Evolutionary conservation across 495 filamentous ascomycete genomes (phyloP), one percentile per base, ranked within the genome.

Genomic region (Astrothelium subdiscretum): DNA sequence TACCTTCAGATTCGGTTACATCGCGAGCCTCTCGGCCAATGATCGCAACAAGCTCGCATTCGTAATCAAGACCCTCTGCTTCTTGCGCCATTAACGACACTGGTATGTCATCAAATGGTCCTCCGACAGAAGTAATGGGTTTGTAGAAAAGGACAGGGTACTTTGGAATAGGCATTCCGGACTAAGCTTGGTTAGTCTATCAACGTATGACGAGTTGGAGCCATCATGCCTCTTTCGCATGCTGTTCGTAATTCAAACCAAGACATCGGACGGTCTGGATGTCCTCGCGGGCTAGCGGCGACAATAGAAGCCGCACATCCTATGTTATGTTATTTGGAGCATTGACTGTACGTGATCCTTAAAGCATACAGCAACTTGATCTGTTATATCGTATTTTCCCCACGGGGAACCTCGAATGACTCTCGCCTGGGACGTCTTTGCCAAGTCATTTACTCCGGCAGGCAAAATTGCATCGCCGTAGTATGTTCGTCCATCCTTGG

Each of bases 381-480:
- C 84, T 27, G 88, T 92, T 22, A 95, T 83, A 40, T 79, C 74
- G 70, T 90, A 77, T 61, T 80, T 79, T 40, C 84, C 83, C 35
- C 35, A 64, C 12, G 59, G 58, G 10, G 62, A 61, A 10, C 43
- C 63, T 10, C 32, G 63, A 43, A 57, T 51, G 32, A 60, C 54
- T 35, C 73, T 80, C 32, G 89, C 90, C 67, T 83, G 79, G 58
- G 78, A 85, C 2, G 81, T 80, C 71, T 85, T 81, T 63, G 80
- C 74, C 63, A 92, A 81, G 67, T 94, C 87, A 59, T 70, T 85
- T 31, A 83, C 75, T 8, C 87, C 87, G 0, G 74, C 32, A 13
- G 90, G 86, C 32, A 94, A 82, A 52, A 91, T 82, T 62, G 90
- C 88, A 74, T 95, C 88, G 62, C 90, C 90, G 67, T 91, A 91